phyloP scores from a whole-genome alignment of 1,284 basidiomycete species.

The Ceratorhiza oryzae-sativae region DNA sequence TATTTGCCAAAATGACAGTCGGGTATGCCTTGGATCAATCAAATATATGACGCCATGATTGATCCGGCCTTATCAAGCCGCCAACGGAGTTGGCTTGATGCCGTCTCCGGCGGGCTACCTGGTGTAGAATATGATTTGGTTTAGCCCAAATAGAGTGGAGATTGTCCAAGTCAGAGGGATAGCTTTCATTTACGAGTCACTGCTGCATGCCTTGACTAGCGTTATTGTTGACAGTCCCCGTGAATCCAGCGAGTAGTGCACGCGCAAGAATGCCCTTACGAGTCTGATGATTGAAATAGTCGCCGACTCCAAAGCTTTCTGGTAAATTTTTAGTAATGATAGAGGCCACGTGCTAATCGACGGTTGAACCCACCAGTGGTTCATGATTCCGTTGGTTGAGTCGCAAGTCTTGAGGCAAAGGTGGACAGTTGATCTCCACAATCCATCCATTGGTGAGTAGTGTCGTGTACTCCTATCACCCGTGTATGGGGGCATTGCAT shows the following conservation, averaged over 20 bases:
- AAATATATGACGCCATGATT: no score
- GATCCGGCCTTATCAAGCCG: neutral
- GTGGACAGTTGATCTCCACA: neutral
- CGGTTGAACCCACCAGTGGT: neutral
- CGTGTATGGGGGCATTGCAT: no score
- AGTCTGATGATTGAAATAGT: neutral
- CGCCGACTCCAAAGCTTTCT: neutral
- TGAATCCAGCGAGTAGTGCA: neutral
- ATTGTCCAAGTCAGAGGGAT: no score
- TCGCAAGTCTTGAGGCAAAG: neutral
- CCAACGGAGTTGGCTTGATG: neutral
- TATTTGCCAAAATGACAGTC: no score
- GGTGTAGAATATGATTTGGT: neutral
- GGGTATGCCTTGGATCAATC: no score
- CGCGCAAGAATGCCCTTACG: neutral
- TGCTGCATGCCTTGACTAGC: neutral
- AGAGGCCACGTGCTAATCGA: no score
- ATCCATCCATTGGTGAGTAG: neutral
- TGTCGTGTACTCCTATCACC: neutral
- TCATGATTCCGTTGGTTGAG: neutral
- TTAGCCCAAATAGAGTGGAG: neutral
- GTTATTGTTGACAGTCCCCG: neutral
- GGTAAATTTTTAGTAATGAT: neutral
- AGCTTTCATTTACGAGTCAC: neutral
- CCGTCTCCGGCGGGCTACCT: neutral